Evolutionary conservation across 768 basidiomycete genomes (phyloP), one percentile per base, ranked within the genome.

Genomic region (Aureoboletus auriporus): DNA sequence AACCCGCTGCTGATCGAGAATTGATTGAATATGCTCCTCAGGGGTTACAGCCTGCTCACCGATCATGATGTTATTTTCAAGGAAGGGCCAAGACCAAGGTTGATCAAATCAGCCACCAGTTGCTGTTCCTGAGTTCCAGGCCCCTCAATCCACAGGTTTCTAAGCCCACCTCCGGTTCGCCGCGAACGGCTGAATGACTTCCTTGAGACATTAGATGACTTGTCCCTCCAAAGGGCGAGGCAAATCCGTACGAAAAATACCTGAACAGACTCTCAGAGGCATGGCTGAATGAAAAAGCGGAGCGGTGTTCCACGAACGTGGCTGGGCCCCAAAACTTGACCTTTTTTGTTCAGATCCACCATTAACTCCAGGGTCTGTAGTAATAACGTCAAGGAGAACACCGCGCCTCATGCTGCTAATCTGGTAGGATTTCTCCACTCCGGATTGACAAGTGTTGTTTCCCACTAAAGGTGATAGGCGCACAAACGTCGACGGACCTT

Each of bases 21-120:
- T 33, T 39, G 28, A 33, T 46, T 38, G 38, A 46, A 39, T 46
- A 14, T 46, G 45, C 29, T 39, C 30, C 30, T 46, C 38, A 46
- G 45, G 45, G 38, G 29, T 26, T 39, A 30, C 37, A 37, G n/a
- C 37, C 16, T 37, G 35, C 35, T 37, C 14, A 27, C 34, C 43
- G 34, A 35, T 14, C 41, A 7, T 26, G 42, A 28, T n/a, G 34
- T n/a, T 8, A 16, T 16, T 20, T 16, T 23, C 20, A 23, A 23
- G 20, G 20, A 23, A 23, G 20, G 20, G 20, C 20, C 2, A 23
- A 23, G 20, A 23, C 13, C 36, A 13, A 46, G 28, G 44, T 30
- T 23, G 29, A 45, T 37, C 13, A 38, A 14, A 20, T 28, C n/a
- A n/a, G 29, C 39, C 31, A 46, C 39, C 13, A 46, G 8, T 31